Percentiles rank a stretch among this genome's conserved stretches.
Conservation (phyloP, 208 protist species). For the Angomonas desouzai region DNA sequence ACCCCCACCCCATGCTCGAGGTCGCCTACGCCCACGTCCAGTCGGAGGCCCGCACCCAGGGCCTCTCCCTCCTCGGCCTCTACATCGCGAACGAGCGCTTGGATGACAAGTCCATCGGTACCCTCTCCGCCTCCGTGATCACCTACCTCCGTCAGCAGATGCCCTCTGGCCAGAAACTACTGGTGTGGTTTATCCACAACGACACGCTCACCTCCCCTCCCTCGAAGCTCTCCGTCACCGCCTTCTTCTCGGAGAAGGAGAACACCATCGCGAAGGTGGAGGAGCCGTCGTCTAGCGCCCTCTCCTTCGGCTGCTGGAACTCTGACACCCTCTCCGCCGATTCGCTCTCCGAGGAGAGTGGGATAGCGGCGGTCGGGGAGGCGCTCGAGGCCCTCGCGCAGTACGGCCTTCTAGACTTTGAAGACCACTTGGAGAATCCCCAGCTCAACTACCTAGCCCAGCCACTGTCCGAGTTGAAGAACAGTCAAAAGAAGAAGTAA, state of each 20-base stretch:
- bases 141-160: slow-evolving; percentile 30
- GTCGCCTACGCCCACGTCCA: slow-evolving; percentile 73
- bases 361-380: slow-evolving; percentile 55
- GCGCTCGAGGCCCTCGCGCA: slow-evolving; percentile 71
- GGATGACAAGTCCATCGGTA: slow-evolving; percentile 45
- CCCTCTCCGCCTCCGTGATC: slow-evolving; percentile 36
- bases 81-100: slow-evolving; percentile 81
- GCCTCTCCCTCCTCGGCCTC: slow-evolving; percentile 65
- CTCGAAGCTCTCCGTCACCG: slow-evolving; percentile 31
- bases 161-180: slow-evolving; percentile 24
- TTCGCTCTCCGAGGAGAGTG: slow-evolving; percentile 35
- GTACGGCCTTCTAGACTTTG: slow-evolving; percentile 78
- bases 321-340: slow-evolving; percentile 63
- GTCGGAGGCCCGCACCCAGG: slow-evolving; percentile 55
- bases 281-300: slow-evolving; percentile 11
- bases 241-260: slow-evolving; percentile 37
- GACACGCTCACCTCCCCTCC: slow-evolving; percentile 52
- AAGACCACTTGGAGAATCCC: slow-evolving; percentile 83
- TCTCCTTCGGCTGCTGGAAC: slow-evolving; percentile 68
- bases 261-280: slow-evolving; percentile 18
- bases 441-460: slow-evolving; percentile 77
- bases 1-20: slow-evolving; percentile 79
- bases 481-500: background rate
- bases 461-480: slow-evolving; percentile 30
- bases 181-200: slow-evolving; percentile 71